These are phyloP conservation scores for Debaryomyces castellii DNA, from an alignment of 805 yeast genomes.

Conservation along the genomic window DNA sequence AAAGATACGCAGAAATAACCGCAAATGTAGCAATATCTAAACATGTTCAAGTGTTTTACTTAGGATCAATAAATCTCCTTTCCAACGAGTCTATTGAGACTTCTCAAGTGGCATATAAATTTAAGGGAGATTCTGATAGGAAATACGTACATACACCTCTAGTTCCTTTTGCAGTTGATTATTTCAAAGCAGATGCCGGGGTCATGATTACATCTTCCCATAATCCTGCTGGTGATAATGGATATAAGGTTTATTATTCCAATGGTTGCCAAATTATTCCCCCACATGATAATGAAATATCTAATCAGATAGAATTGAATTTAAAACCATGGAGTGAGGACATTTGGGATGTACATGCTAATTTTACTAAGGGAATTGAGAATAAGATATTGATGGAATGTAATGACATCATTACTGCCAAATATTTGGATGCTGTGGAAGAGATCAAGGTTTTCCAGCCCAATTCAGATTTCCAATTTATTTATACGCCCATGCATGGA, in stretches of 20 bases:
- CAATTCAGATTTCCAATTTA: slow-evolving; percentile 45
- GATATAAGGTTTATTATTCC: slow-evolving; percentile 89
- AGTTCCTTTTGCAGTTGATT: slow-evolving; percentile 84
- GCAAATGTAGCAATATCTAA: slow-evolving; percentile 67
- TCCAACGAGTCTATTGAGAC: slow-evolving; percentile 23
- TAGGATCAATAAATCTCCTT: slow-evolving; percentile 44
- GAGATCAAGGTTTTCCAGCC: slow-evolving; percentile 28
- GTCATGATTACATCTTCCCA: slow-evolving; percentile 93
- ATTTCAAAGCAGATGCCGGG: slow-evolving; percentile 66
- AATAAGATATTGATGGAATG: slow-evolving; percentile 35
- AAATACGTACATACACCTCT: slow-evolving; percentile 75
- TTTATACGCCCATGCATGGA: slow-evolving; percentile 96
- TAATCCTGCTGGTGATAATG: slow-evolving; percentile 83
- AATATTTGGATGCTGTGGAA: slow-evolving; percentile 36
- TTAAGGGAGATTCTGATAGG: slow-evolving; percentile 6
- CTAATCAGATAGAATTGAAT: slow-evolving; percentile 58
- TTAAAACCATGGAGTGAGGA: slow-evolving; percentile 53
- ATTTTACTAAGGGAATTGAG: slow-evolving; percentile 26
- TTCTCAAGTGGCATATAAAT: slow-evolving; percentile 5
- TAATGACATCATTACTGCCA: slow-evolving; percentile 39
- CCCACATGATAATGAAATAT: slow-evolving; percentile 80
- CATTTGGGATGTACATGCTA: slow-evolving; percentile 47
- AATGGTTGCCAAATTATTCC: slow-evolving; percentile 97
- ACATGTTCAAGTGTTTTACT: slow-evolving; percentile 69
- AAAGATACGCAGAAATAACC: slow-evolving; percentile 73